Conservation (phyloP, 2,329 filamentous ascomycete genomes). For the Elsinoe perseae region DNA sequence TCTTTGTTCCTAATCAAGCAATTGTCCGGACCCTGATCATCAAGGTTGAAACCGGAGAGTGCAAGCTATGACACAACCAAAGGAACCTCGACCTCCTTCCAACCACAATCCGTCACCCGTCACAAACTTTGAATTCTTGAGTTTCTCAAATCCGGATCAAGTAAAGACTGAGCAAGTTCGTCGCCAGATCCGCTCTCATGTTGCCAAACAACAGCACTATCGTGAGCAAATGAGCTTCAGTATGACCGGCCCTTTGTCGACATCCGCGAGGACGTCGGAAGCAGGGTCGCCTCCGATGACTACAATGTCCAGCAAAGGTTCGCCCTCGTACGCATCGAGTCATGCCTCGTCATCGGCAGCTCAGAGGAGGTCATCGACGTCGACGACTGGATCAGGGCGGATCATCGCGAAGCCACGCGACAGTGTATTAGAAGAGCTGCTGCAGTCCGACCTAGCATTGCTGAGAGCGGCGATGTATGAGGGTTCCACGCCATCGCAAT, state of each 20-base stretch:
- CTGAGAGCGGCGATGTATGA: neutral
- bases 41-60: neutral
- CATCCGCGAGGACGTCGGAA: conserved; percentile 17
- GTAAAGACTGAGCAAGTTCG: conserved; percentile 20
- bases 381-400: neutral
- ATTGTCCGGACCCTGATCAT: neutral
- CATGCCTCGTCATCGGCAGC: neutral
- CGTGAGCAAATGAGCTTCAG: conserved; percentile 21
- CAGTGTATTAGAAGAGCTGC: neutral
- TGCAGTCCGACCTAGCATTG: neutral
- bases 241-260: neutral
- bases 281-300: neutral
- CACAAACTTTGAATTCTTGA: conserved; percentile 2
- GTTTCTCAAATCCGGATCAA: neutral
- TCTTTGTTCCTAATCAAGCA: neutral
- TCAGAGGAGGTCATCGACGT: neutral
- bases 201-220: conserved; percentile 27
- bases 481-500: neutral
- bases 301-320: conserved; percentile 1
- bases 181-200: conserved; percentile 30
- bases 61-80: neutral
- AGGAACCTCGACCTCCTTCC: neutral
- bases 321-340: neutral
- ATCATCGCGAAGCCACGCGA: neutral
- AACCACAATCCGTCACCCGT: neutral